These are phyloP conservation scores for Hanseniaspora meyeri DNA, from an alignment of 805 yeast species.

Conservation along the genomic window DNA sequence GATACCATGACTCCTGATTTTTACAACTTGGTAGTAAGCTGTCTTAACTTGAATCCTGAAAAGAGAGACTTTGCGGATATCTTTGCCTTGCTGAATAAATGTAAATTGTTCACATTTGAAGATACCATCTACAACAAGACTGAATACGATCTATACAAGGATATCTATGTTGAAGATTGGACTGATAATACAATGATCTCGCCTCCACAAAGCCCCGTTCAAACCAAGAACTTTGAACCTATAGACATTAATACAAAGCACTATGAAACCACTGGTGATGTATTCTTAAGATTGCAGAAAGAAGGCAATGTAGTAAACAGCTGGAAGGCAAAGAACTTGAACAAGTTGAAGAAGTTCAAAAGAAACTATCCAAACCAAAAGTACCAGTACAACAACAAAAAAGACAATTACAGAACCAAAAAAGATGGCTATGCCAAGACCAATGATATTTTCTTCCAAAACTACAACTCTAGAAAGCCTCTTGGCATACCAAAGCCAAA, in stretches of 20 bases:
- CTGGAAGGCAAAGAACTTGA: constrained; percentile 4
- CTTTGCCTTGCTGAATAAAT: constrained; percentile 42
- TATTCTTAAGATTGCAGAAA: constrained; percentile 4
- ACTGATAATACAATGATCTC: not conserved
- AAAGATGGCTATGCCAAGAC: constrained; percentile 6
- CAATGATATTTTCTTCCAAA: constrained; percentile 17
- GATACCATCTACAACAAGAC: constrained; percentile 45
- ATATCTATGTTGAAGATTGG: constrained; percentile 3
- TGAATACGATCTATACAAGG: constrained; percentile 29
- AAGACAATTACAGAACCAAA: constrained; percentile 12
- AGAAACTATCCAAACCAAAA: not conserved
- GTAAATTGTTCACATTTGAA: constrained; percentile 68
- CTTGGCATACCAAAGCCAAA: constrained; percentile 54
- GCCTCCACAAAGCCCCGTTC: not conserved
- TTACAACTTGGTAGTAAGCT: constrained; percentile 67
- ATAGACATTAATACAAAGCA: constrained; percentile 13
- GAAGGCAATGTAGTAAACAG: not conserved
- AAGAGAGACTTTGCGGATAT: constrained; percentile 59
- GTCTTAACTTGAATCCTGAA: constrained; percentile 73
- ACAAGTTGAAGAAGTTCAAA: constrained; percentile 3
- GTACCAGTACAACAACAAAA: constrained; percentile 10
- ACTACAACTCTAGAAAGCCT: constrained; percentile 39
- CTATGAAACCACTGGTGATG: constrained; percentile 11
- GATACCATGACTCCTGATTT: constrained; percentile 79
- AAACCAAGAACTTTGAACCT: not conserved